Evolutionary conservation across 306 rosid genomes (phyloP), one percentile per base, ranked within the genome.

Genomic region (Senna siamea): DNA sequence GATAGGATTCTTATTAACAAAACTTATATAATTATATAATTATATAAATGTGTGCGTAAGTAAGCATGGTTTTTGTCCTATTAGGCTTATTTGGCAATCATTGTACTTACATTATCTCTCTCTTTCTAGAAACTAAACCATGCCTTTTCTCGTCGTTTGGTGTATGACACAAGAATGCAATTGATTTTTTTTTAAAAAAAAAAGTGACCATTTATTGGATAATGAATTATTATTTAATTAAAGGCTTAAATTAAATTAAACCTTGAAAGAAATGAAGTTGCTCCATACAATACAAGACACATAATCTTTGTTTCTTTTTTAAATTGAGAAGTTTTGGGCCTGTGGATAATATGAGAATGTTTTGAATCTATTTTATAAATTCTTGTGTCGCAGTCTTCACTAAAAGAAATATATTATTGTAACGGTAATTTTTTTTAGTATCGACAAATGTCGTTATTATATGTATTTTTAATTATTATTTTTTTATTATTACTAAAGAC

Each of bases 11-110:
- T n/a, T n/a, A n/a, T n/a, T n/a, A n/a, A n/a, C n/a, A n/a, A n/a
- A n/a, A n/a, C n/a, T n/a, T n/a, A n/a, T n/a, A n/a, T n/a, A n/a
- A n/a, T n/a, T n/a, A n/a, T n/a, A n/a, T n/a, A n/a, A n/a, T n/a
- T n/a, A n/a, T n/a, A n/a, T n/a, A n/a, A n/a, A n/a, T n/a, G 30
- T 26, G 30, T 26, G 34, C 47, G 52, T 60, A 62, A 84, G 82
- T 81, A 87, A 87, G 84, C 75, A 67, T 79, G 15, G 56, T 58
- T 30, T 82, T 81, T 86, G 83, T 81, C 86, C 32, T 81, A 10
- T 57, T 74, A 48, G 75, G 63, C 78, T 64, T 66, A 32, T 66
- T n/a, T 71, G 69, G 74, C 75, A 63, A 74, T 80, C 83, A 76
- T 78, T 64, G 9, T 72, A 48, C 74, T 74, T 2, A 9, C 66